These are phyloP conservation scores for Setaria italica DNA, from an alignment of 202 grass and related monocot species.

Conservation along the genomic window DNA sequence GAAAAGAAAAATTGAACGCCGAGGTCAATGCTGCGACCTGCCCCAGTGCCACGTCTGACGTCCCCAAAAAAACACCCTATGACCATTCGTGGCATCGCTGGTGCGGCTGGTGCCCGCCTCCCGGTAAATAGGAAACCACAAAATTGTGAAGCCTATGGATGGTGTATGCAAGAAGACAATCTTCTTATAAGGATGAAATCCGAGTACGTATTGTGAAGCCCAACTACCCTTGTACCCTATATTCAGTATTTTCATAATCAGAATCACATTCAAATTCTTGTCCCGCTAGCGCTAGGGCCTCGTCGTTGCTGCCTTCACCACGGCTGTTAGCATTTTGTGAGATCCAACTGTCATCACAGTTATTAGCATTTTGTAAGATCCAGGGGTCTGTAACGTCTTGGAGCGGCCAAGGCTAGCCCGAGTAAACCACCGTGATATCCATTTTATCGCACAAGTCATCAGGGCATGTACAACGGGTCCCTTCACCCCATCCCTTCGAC, in stretches of 20 bases:
- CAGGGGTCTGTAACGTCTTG: not conserved
- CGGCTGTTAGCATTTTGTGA: too few species aligned
- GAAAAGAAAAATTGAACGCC: too few species aligned
- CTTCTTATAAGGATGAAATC: constrained; percentile 32
- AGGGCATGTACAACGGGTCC: too few species aligned
- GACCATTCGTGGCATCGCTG: too few species aligned
- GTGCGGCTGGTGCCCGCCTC: too few species aligned
- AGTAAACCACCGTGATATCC: not conserved
- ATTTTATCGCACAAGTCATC: not conserved
- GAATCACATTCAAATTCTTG: not conserved
- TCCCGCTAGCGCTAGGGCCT: not conserved
- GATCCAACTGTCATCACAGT: too few species aligned
- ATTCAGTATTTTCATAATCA: not conserved
- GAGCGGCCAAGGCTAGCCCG: not conserved
- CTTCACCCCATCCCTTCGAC: too few species aligned
- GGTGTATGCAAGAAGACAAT: not conserved
- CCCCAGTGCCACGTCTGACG: too few species aligned
- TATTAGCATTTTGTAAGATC: not conserved
- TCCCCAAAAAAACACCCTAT: too few species aligned
- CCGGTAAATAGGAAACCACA: too few species aligned
- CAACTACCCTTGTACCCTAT: not conserved
- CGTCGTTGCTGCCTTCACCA: not conserved
- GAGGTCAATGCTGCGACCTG: too few species aligned
- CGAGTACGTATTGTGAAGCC: not conserved
- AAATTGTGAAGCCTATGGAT: not conserved